Evolutionary conservation across 2,329 filamentous ascomycete species (phyloP).

Genomic region (Claviceps sp.): DNA sequence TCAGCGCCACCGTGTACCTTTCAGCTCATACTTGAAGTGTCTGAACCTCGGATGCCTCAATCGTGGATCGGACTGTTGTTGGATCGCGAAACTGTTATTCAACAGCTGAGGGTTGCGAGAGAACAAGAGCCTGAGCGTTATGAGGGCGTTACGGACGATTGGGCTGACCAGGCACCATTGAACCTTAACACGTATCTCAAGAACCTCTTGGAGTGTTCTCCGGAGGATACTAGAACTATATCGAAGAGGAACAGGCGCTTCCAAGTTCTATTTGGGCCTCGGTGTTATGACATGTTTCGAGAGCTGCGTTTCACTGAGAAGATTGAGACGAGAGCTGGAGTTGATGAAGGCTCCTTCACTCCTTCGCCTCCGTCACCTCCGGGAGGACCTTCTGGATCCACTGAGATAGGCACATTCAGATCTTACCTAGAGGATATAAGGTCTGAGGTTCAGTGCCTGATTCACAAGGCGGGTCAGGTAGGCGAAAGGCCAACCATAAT

Average conservation of each 20-base stretch:
- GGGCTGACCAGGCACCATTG: constrained; percentile 25
- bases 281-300: constrained; percentile 34
- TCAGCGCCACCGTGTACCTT: constrained; percentile 29
- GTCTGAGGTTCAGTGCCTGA: constrained; percentile 33
- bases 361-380: constrained; percentile 21
- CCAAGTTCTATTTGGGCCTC: constrained; percentile 36
- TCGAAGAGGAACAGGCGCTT: constrained; percentile 45
- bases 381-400: constrained; percentile 20
- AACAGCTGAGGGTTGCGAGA: constrained; percentile 25
- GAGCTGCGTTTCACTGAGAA: constrained; percentile 35
- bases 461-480: constrained; percentile 20
- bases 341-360: constrained; percentile 25
- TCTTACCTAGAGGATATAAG: constrained; percentile 37
- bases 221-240: constrained; percentile 29
- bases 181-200: constrained; percentile 39
- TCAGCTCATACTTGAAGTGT: constrained; percentile 33
- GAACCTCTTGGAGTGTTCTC: constrained; percentile 29
- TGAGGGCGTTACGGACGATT: constrained; percentile 26
- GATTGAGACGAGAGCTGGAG: constrained; percentile 22
- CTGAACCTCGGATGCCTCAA: constrained; percentile 31
- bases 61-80: constrained; percentile 30
- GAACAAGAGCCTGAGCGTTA: constrained; percentile 36
- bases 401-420: constrained; percentile 27
- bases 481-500: constrained; percentile 18
- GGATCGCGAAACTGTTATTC: constrained; percentile 30